Conservation (phyloP, 1,284 basidiomycete species). For the Inonotus obliquus region DNA sequence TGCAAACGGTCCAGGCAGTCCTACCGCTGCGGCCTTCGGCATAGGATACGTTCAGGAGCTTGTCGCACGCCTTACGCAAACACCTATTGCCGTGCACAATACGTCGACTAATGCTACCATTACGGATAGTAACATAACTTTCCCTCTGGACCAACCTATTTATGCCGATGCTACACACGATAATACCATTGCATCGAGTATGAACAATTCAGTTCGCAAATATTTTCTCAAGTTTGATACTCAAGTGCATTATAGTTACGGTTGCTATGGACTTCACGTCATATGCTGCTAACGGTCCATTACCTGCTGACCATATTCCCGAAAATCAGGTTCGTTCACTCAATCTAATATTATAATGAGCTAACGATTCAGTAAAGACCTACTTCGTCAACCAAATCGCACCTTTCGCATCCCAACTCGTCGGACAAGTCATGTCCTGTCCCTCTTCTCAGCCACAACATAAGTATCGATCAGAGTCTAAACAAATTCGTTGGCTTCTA, state of each 20-base stretch:
- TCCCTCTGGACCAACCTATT: constrained; percentile 64
- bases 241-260: constrained; percentile 42
- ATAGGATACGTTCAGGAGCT: constrained; percentile 85
- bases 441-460: constrained; percentile 23
- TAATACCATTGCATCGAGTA: constrained; percentile 37
- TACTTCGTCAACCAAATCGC: constrained; percentile 42
- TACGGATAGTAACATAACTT: constrained; percentile 57
- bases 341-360: not conserved
- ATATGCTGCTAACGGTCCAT: constrained; percentile 48
- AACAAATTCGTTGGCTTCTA: constrained; percentile 50
- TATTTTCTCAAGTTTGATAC: too few relatives aligned
- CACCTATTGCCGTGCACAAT: constrained; percentile 59
- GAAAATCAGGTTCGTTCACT: constrained; percentile 37
- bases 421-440: constrained; percentile 59
- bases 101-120: constrained; percentile 74
- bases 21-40: constrained; percentile 53
- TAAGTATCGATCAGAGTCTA: constrained; percentile 22
- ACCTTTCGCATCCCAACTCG: constrained; percentile 54
- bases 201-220: too few relatives aligned
- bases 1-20: constrained; percentile 53
- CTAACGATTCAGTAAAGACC: constrained; percentile 28
- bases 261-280: constrained; percentile 59
- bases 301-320: constrained; percentile 56
- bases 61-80: constrained; percentile 64
- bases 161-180: constrained; percentile 87